Evolutionary conservation across 768 basidiomycete genomes (phyloP), one percentile per base, ranked within the genome.

Genomic region (Pilatotrama ljubarskyi): DNA sequence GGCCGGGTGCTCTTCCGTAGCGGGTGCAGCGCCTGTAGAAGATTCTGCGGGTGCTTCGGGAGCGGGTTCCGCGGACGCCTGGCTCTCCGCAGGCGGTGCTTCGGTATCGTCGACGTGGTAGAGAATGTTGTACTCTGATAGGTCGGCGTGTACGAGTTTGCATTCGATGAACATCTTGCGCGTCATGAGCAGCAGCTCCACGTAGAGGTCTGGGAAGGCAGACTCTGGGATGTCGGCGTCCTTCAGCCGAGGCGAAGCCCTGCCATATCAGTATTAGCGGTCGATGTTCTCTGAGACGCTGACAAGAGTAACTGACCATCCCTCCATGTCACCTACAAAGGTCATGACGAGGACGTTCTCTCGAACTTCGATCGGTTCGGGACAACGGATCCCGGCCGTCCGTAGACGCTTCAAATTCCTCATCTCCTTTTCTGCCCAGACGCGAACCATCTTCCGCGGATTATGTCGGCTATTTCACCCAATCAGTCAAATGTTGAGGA

Each of bases 341-440:
- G 82, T 82, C 95, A 99, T 98, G 20, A 95, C 94, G 24, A 99
- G 83, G 8, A 99, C 92, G 70, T 99, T 99, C 73, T 98, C 95
- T 57, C 95, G 83, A 9, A 97, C 94, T 71, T 98, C 97, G 17
- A 95, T 67, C 2, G 95, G 92, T 46, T 91, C 89, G 1, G 97
- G 97, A 61, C 91, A 92, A 46, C 82, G 80, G 51, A 99, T 84
- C 0, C 91, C 95, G 18, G 92, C 92, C n/a, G 86, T 75, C 9
- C 83, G 80, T 46, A 99, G 76, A 32, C 97, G 83, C 70, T 90
- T 88, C 62, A 99, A 76, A 71, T 99, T 99, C 22, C 97, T 86
- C 89, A 98, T 90, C 74, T 99, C 97, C 76, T 99, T 99, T 75
- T 99, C 97, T 2, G 97, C 97, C 97, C 97, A 99, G 3, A 98